Evolutionary conservation across 2,329 filamentous ascomycete genomes (phyloP), one percentile per base, ranked within the genome.

Genomic region (Ceratocystis harringtonii): DNA sequence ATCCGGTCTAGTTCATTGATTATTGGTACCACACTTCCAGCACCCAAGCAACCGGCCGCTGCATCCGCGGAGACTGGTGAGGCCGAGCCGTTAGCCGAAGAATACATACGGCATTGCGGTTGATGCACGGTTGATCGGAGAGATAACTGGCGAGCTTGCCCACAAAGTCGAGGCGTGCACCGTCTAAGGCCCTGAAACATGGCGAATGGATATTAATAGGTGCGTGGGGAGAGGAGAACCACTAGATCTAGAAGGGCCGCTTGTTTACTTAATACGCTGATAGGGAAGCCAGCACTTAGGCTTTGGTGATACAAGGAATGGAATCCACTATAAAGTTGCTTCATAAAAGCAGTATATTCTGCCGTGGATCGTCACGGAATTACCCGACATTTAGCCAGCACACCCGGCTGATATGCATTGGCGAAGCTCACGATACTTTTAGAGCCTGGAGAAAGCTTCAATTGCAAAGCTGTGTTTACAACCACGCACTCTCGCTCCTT

Each of bases 1-100:
- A 97, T 84, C 70, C 82, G 87, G 74, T 99, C 94, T 68, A 99
- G 78, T 74, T 99, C 92, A 70, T 76, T 75, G 72, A 83, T 74
- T 72, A 88, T 79, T 12, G 81, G 80, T 30, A 79, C 78, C 66
- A 84, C 72, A 72, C 60, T 73, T 73, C 25, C 61, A 67, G 71
- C 72, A 7, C 71, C 58, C 28, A 73, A 66, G 17, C 17, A 30
- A 52, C 69, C 70, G 67, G 70, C 69, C 63, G 68, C 67, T 43
- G 71, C 67, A 1, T 62, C 66, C 19, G 71, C 68, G n/a, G 62
- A 44, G 1, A 30, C 25, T 2, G 64, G 6, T 15, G 57, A 48
- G 25, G 43, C 36, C 22, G 57, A 48, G 25, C 57, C 25, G 5
- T 44, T 28, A 10, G 36, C 22, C 10, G 67, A 63, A 10, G 65